These are phyloP conservation scores for Acacia acuminata DNA, from an alignment of 306 rosid species.

Conservation along the genomic window DNA sequence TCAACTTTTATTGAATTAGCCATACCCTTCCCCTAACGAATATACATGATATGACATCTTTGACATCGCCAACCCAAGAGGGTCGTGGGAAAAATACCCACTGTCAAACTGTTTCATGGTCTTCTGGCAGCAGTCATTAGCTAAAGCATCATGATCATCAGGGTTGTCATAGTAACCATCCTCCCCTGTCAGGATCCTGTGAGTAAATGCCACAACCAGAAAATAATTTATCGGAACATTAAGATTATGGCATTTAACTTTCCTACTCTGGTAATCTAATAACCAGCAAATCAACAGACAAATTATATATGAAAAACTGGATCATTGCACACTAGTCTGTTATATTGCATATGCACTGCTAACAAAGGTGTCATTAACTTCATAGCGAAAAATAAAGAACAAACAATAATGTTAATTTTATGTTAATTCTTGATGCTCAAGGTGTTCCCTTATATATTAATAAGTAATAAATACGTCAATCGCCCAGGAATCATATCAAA, in stretches of 20 bases:
- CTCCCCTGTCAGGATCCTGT: conserved; percentile 94
- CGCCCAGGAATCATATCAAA: neutral
- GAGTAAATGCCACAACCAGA: conserved; percentile 26
- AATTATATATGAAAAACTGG: neutral
- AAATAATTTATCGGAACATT: conserved; percentile 7
- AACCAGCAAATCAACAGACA: neutral
- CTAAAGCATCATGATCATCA: conserved; percentile 47
- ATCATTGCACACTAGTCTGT: neutral
- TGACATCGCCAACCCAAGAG: conserved; percentile 79
- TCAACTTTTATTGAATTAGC: conserved; percentile 22
- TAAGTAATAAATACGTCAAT: conserved; percentile 23
- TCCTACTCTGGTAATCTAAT: neutral
- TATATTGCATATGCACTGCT: neutral
- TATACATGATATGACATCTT: conserved; percentile 85
- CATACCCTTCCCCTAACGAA: conserved; percentile 96
- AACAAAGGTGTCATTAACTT: neutral
- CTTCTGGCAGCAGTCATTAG: conserved; percentile 47
- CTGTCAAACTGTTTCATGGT: conserved; percentile 50
- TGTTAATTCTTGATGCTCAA: neutral
- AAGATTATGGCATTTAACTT: neutral
- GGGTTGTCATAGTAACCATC: conserved; percentile 79
- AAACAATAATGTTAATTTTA: neutral
- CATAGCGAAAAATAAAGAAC: neutral
- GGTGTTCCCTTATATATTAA: neutral
- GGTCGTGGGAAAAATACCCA: conserved; percentile 58